Evolutionary conservation across 176 grass and related monocot genomes (phyloP), one percentile per base, ranked within the genome.

Genomic region (Cenchrus purpureus): DNA sequence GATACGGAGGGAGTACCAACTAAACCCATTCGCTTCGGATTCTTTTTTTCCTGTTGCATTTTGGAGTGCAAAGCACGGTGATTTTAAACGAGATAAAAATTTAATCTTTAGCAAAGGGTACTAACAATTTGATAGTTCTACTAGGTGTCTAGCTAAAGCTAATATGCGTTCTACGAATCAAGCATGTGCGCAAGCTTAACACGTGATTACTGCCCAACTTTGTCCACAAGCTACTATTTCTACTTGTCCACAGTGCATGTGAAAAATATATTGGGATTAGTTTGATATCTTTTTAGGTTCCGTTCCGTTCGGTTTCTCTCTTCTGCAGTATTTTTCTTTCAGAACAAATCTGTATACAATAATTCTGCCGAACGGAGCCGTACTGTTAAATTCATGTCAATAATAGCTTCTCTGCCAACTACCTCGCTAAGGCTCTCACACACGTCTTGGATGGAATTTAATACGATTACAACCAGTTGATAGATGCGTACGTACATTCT

Each of bases 381-480:
- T 34, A 34, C 34, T 34, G 34, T 34, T 40, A 40, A 40, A 40
- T 65, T 16, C 52, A 58, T 17, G 28, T 20, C 17, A n/a, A 72
- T 56, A 15, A 1, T 53, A 15, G 7, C 45, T 58, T 43, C 34
- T 29, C 40, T 65, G 63, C 72, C 71, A 82, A 68, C 83, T 0
- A 51, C 37, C 61, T 53, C 12, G 12, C 60, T 51, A 34, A 22
- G 2, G 2, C 19, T 40, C 43, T 31, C 19, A 15, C 10, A 20
- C 10, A 28, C 28, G 13, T 79, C 16, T 64, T 15, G 28, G 68
- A 66, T 31, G 16, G 78, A 25, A 77, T 77, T 86, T 29, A 85
- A 83, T 83, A 79, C 67, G 11, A 25, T 45, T 6, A 53, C 32
- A 57, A 45, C 59, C 28, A n/a, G 48, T 53, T 59, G 74, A 79